Conservation (phyloP, 2,329 filamentous ascomycete genomes). For the Alternaria atra region DNA sequence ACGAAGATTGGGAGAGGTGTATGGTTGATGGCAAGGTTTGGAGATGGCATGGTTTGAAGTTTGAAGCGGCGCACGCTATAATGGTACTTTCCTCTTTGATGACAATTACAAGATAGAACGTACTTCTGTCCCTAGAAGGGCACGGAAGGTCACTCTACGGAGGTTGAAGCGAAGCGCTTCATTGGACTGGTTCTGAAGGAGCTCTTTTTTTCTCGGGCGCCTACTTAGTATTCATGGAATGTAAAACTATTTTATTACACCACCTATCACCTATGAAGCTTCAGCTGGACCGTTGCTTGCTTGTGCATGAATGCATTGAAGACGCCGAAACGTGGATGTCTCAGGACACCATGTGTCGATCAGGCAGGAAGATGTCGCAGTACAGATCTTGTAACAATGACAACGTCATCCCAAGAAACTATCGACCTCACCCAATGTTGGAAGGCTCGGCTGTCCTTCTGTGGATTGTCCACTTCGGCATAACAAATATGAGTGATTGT, state of each 20-base stretch:
- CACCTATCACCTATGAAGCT: neutral
- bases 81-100: slow-evolving; percentile 38
- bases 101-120: slow-evolving; percentile 37
- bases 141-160: slow-evolving; percentile 38
- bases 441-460: neutral
- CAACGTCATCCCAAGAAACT: neutral
- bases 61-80: slow-evolving; percentile 31
- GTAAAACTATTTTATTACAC: slow-evolving; percentile 39
- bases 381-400: slow-evolving; percentile 18
- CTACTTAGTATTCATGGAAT: slow-evolving; percentile 38
- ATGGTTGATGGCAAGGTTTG: neutral
- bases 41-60: slow-evolving; percentile 2
- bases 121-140: slow-evolving; percentile 36
- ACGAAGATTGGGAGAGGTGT: neutral
- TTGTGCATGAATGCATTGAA: slow-evolving; percentile 6
- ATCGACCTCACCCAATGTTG: neutral
- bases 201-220: slow-evolving; percentile 32
- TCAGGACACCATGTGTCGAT: slow-evolving; percentile 17
- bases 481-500: neutral
- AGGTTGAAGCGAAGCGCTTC: slow-evolving; percentile 47
- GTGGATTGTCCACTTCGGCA: neutral
- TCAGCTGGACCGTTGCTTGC: neutral
- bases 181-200: slow-evolving; percentile 45
- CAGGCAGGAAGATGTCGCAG: slow-evolving; percentile 21
- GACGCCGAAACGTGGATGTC: slow-evolving; percentile 21